Base-by-base conservation (phyloP, 495 filamentous ascomycete genomes). In the Penicillium cosmopolitanum region DNA sequence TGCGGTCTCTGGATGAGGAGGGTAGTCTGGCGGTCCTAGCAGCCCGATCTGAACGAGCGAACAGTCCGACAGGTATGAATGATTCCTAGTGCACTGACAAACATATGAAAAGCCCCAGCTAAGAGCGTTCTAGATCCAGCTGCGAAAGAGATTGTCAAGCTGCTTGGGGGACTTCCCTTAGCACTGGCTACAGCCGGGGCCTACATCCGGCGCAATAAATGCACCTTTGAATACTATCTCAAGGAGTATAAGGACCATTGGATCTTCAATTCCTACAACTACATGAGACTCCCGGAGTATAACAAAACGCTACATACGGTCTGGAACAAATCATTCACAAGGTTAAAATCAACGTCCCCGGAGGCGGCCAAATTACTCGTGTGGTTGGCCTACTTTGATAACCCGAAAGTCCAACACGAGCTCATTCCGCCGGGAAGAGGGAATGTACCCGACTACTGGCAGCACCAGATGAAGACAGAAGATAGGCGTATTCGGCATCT, bases 351-450 rank as follows among this genome's bases (percentile, higher is more conserved):
- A 0, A 53, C 51, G 19, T 48, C 55, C 21, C 51, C 36, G 2
- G 56, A 56, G 6, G 61, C 61, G 5, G 56, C 56, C 0, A 56
- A 64, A 43, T 6, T 64, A 19, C 46, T 64, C 4, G 56, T 13
- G 28, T 28, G 51, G 21, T 31, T 64, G 6, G 56, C 56, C n/a
- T 64, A 60, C 36, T 64, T 64, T 16, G 55, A 50, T 46, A 57
- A 63, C n/a, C 50, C 58, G 35, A 60, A n/a, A 6, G 4, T 60
- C 38, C 47, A 23, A 44, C 36, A 55, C 23, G 53, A 48, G 15
- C 51, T 63, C 18, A 55, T 63, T 12, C 31, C 44, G 16, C 15
- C 42, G 16, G 16, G 15, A 3, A 18, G n/a, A 16, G 42, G 42
- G 8, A 19, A 44, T 9, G 8, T 50, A 48, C 11, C 11, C 52